Base-by-base conservation (phyloP, 2,329 filamentous ascomycete genomes). In the Trichoderma atrobrunneum region DNA sequence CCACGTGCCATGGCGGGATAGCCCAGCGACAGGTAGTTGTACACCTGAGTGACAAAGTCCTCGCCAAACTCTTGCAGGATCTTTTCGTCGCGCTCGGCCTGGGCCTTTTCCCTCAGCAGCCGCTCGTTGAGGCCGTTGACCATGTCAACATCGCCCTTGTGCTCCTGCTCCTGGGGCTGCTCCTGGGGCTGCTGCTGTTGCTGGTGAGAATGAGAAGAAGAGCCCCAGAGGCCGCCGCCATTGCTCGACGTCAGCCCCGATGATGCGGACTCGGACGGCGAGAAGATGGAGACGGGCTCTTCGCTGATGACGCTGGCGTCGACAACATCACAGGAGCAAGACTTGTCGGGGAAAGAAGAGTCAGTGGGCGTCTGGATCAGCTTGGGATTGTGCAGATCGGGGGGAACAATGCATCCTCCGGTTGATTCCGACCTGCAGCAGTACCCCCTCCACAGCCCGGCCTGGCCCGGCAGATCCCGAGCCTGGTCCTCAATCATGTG, bases 1-100 rank as follows among this genome's bases (percentile, higher is more conserved):
- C 89, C 87, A 26, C 92, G 89, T 12, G 95, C 95, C 77, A 94
- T 90, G 39, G 93, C 91, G 3, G 95, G 95, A 80, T 98, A 98
- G 6, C 95, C 95, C 6, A 98, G 87, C 0, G 94, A 97, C 18
- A 98, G 87, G 81, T 98, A 98, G 81, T 98, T 98, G 86, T 97
- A 98, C 8, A 98, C 95, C 81, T 98, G 95, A 0, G 95, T 97
- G 71, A 98, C 90, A 79, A 98, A 97, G 4, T 86, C 86, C 79
- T 97, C 93, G 73, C 91, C 86, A 77, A 96, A 97, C 80, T 97
- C 94, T 67, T 82, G 81, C 5, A 83, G 79, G 73, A 90, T 88
- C 76, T 86, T 85, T 66, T 87, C 86, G 74, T 88, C 83, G 1
- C 82, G 81, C 76, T 89, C 86, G 18, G 83, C 84, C 14, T 82